Percentiles rank a stretch among this genome's conserved stretches.
These are phyloP conservation scores for Mycosphaerella sp. DNA, from an alignment of 2,329 filamentous ascomycete species.

Conservation along the genomic window DNA sequence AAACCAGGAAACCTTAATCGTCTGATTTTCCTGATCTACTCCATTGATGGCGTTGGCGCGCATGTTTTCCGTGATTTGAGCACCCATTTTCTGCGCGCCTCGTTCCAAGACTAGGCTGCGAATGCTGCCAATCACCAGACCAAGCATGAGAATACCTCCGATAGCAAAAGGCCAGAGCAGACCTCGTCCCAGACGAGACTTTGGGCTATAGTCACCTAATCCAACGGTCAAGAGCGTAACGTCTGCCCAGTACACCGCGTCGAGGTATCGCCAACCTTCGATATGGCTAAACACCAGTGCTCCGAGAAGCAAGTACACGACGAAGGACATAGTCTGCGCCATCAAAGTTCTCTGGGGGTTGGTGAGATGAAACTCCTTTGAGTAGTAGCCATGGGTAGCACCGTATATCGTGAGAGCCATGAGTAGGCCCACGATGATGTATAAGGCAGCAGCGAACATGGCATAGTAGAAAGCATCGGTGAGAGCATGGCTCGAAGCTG, in stretches of 20 bases:
- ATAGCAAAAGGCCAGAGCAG: slow-evolving; percentile 51
- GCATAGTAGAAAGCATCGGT: slow-evolving; percentile 56
- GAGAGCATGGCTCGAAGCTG: slow-evolving; percentile 38
- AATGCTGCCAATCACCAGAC: slow-evolving; percentile 51
- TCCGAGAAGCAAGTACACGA: slow-evolving; percentile 44
- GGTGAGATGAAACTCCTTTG: slow-evolving; percentile 51
- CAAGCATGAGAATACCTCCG: slow-evolving; percentile 49
- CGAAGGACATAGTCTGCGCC: slow-evolving; percentile 46
- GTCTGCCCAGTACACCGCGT: slow-evolving; percentile 52
- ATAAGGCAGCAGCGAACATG: slow-evolving; percentile 51
- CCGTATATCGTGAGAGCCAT: slow-evolving; percentile 53
- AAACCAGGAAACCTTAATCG: slow-evolving; percentile 40
- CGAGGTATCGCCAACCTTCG: slow-evolving; percentile 49
- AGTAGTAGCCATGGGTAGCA: slow-evolving; percentile 49
- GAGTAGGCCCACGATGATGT: slow-evolving; percentile 50
- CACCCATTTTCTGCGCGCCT: slow-evolving; percentile 46
- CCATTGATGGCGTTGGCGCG: slow-evolving; percentile 39
- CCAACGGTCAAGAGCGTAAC: slow-evolving; percentile 52
- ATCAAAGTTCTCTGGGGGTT: slow-evolving; percentile 51
- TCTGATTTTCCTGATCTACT: slow-evolving; percentile 36
- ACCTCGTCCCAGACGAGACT: slow-evolving; percentile 45
- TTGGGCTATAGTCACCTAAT: slow-evolving; percentile 46
- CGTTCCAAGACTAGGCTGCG: slow-evolving; percentile 46
- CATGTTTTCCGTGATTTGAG: slow-evolving; percentile 46
- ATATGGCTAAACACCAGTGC: slow-evolving; percentile 44